Evolutionary conservation across 2,329 filamentous ascomycete species (phyloP), one percentile per base, ranked within the genome.

Genomic region (Penicillium olsonii): DNA sequence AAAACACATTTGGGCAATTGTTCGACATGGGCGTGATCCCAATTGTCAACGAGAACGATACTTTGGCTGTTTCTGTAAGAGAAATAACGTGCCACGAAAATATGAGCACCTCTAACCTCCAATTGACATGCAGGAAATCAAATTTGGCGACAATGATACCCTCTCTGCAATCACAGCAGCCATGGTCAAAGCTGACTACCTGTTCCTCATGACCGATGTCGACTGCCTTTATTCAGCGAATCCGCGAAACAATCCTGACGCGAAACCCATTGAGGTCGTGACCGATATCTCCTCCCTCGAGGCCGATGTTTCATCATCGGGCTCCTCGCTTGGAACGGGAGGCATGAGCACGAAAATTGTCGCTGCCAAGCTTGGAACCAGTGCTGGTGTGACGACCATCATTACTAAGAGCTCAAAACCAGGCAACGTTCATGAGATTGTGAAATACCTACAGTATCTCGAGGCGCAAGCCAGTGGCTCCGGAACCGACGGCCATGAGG

Each of bases 1-100:
- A 96, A 73, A 96, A 96, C 67, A 97, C 94, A 0, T 89, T 99
- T 68, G 82, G 84, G 44, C 90, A 96, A 70, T 80, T 97, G 39
- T 77, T 99, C 15, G 86, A 92, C 63, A 94, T 96, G 87, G 92
- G 92, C 2, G 92, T 97, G 20, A 95, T 99, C 55, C 94, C 94
- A 9, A 96, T 99, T 63, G 94, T 99, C 56, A 99, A 99, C 65
- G 94, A 99, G 74, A 99, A 99, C 71, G 94, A 99, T 70, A 99
- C 94, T 2, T 77, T 99, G 46, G 90, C 92, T 19, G 94, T 99
- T 57, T 89, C 92, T 37, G 76, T 79, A 72, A 24, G 72, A 7
- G 11, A 26, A n/a, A 53, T 15, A 34, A 20, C n/a, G 34, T n/a
- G 17, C 5, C 18, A 27, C 14, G 4, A 29, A 3, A 15, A 19